Base-by-base conservation (phyloP, 2,329 filamentous ascomycete genomes). In the Ophiostoma fasciatum region DNA sequence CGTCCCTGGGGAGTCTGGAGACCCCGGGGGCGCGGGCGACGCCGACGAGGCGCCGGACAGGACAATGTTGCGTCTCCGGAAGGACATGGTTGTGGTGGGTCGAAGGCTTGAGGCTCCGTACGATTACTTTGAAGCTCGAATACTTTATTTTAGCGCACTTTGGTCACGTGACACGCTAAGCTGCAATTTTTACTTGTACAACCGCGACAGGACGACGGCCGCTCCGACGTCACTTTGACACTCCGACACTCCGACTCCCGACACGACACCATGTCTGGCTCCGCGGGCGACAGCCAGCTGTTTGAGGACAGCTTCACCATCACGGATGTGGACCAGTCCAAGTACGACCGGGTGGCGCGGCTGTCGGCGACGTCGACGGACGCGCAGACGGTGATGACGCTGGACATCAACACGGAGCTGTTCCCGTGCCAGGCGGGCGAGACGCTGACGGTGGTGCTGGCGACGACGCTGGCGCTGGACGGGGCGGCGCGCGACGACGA, bases 281-380 rank as follows among this genome's bases (percentile, higher is more conserved):
- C 61, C 47, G 75, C 83, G 59, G 78, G 81, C 48, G 88, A 96
- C 63, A 78, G 87, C 40, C 79, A 90, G 51, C 82, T 96, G 58
- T 93, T 92, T 62, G 85, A 94, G 61, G 85, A 93, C 54, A 78
- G 74, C 51, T 94, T 96, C 70, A 81, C 71, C 42, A 69, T 96
- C 50, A 88, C 75, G 47, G 62, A 71, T 37, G 65, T 84, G 56
- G 82, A 94, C 63, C 71, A 77, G 51, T 72, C 78, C 51, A 94
- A 94, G 62, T 98, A 98, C 61, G 90, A 96, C 63, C 83, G 88
- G 45, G 88, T 94, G 19, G 81, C 83, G 37, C 88, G 90, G 48
- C 74, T 96, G 53, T 74, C 66, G 37, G 85, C 75, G 53, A 81
- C 71, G 35, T 88, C 80, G 18, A 66, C 71, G 47, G 84, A 93